phyloP scores from a whole-genome alignment of 495 filamentous ascomycete species.

The Trypethelium eluteriae region DNA sequence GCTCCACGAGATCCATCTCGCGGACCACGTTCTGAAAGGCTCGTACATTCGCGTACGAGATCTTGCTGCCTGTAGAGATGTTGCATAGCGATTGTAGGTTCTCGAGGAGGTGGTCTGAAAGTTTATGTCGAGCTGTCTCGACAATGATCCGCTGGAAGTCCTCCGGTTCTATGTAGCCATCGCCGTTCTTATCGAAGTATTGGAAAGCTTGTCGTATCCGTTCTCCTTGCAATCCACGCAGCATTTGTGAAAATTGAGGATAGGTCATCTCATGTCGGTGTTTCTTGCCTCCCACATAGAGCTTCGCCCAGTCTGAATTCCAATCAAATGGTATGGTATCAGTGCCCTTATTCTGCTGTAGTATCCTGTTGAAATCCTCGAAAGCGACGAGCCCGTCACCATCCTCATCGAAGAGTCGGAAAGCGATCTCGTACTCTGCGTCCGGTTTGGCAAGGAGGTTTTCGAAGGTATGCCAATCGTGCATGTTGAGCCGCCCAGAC shows the following conservation, averaged over 20 bases:
- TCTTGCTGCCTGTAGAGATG: conserved; percentile 83
- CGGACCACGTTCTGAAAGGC: conserved; percentile 95
- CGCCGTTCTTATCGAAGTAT: conserved; percentile 80
- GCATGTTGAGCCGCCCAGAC: conserved; percentile 61
- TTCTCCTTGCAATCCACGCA: conserved; percentile 91
- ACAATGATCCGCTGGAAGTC: conserved; percentile 94
- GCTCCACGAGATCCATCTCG: conserved; percentile 95
- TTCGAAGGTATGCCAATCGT: conserved; percentile 88
- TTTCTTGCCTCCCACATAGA: conserved; percentile 81
- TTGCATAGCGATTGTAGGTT: conserved; percentile 93
- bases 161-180: conserved; percentile 94
- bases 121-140: conserved; percentile 90
- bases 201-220: conserved; percentile 91
- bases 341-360: conserved; percentile 71
- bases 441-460: conserved; percentile 90
- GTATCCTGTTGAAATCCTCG: conserved; percentile 72
- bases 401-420: conserved; percentile 85
- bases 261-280: conserved; percentile 86
- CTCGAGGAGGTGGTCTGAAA: conserved; percentile 92
- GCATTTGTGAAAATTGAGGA: conserved; percentile 95
- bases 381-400: conserved; percentile 77
- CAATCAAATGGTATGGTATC: conserved; percentile 89
- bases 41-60: conserved; percentile 93
- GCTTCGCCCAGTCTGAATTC: conserved; percentile 92
- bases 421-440: conserved; percentile 97